Conservation (phyloP, 208 protist species). For the Phytomonas sp. region DNA sequence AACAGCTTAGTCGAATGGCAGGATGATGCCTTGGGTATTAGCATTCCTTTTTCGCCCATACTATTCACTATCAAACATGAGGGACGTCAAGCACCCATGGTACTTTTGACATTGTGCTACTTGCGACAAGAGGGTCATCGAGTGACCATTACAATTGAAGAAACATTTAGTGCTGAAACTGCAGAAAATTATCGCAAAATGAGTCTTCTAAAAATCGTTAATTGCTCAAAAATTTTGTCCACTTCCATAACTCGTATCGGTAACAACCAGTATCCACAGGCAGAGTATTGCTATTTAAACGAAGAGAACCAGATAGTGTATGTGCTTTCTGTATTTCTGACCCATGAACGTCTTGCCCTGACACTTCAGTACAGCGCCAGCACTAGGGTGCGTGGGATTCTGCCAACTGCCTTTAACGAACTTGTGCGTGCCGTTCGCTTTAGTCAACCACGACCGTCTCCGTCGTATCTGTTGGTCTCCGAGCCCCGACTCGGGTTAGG, state of each 20-base stretch:
- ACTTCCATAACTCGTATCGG: conserved; percentile 43
- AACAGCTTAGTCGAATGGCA: conserved; percentile 65
- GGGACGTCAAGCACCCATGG: conserved; percentile 74
- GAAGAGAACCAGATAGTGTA: conserved; percentile 34
- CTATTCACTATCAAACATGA: conserved; percentile 62
- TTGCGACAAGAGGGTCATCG: conserved; percentile 51
- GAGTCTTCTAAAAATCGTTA: conserved; percentile 47
- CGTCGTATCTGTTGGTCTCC: conserved; percentile 75
- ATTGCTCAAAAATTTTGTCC: conserved; percentile 52
- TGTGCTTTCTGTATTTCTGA: conserved; percentile 67
- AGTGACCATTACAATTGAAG: conserved; percentile 66
- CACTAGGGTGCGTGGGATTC: conserved; percentile 44
- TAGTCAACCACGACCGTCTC: conserved; percentile 33
- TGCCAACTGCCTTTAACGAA: conserved; percentile 71
- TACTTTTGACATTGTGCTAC: conserved; percentile 57
- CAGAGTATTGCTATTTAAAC: conserved; percentile 82
- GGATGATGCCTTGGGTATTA: conserved; percentile 62
- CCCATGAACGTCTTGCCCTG: conserved; percentile 49
- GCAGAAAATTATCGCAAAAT: conserved; percentile 53
- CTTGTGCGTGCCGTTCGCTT: conserved; percentile 59
- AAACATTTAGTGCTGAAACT: conserved; percentile 23
- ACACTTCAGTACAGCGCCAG: conserved; percentile 72
- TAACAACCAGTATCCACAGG: conserved; percentile 33
- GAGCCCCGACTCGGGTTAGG: conserved; percentile 78
- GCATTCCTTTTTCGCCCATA: conserved; percentile 61